Conservation (phyloP, 768 basidiomycete genomes). For the Coprinopsis sp. region DNA sequence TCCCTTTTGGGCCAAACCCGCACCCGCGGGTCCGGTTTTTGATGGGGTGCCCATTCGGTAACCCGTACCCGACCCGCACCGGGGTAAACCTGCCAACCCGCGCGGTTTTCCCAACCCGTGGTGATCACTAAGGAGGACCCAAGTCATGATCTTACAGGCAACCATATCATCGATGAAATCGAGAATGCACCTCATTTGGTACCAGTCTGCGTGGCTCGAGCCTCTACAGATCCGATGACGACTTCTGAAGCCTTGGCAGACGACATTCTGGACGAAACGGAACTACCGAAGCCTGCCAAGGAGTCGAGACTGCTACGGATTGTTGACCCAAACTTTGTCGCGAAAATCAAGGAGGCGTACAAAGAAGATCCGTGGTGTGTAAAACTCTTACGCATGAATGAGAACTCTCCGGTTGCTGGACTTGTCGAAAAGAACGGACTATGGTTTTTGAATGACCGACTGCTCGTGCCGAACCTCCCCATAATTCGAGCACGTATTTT, state of each 20-base stretch:
- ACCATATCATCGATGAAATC: background rate
- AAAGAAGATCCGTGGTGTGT: background rate
- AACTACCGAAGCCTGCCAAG: background rate
- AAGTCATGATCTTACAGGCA: background rate
- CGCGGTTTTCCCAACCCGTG: no score
- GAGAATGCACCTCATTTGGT: background rate
- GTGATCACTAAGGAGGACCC: no score
- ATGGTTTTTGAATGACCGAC: constrained; percentile 17
- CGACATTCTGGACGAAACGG: no score
- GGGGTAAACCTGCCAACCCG: no score
- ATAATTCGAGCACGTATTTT: constrained; percentile 20
- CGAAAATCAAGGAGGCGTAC: background rate
- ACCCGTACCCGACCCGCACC: no score
- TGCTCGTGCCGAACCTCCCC: constrained; percentile 19
- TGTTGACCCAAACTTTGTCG: background rate
- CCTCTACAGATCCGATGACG: background rate
- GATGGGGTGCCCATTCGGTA: no score
- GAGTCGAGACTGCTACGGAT: background rate
- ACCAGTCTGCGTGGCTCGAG: background rate
- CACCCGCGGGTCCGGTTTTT: no score
- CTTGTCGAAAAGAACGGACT: constrained; percentile 12
- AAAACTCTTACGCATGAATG: background rate
- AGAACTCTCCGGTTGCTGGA: background rate
- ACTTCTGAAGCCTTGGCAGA: no score
- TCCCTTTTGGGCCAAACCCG: no score